These are phyloP conservation scores for Saturnispora quitensis DNA, from an alignment of 805 yeast species.

Conservation along the genomic window DNA sequence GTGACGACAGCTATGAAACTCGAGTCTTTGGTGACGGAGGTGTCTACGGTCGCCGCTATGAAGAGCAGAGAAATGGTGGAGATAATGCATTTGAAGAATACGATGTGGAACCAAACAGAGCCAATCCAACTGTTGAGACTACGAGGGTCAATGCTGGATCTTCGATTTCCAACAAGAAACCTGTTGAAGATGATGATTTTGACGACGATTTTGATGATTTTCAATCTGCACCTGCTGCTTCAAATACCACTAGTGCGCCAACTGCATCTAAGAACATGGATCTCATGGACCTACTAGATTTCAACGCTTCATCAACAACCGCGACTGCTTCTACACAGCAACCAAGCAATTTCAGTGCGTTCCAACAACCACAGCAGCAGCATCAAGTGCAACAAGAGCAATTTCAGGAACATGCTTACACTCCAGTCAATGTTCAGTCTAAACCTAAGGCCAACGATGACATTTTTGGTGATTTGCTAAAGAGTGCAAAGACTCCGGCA, in stretches of 20 bases:
- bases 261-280: constrained; percentile 18
- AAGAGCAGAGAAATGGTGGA: constrained; percentile 40
- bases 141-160: constrained; percentile 36
- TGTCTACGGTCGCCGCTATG: constrained; percentile 57
- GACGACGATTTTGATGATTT: constrained; percentile 71
- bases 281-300: constrained; percentile 16
- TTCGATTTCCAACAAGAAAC: constrained; percentile 10
- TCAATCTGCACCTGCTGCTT: constrained; percentile 42
- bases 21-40: constrained; percentile 68
- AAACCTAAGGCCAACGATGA: constrained; percentile 34
- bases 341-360: not conserved
- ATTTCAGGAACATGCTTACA: constrained; percentile 14
- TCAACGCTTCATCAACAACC: constrained; percentile 1
- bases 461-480: constrained; percentile 64
- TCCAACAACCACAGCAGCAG: constrained; percentile 8
- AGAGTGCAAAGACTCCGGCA: constrained; percentile 41
- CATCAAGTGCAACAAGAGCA: constrained; percentile 23
- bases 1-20: constrained; percentile 32
- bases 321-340: constrained; percentile 1
- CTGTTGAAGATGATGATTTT: constrained; percentile 39
- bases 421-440: constrained; percentile 29
- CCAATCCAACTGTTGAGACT: constrained; percentile 27
- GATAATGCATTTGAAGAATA: constrained; percentile 50
- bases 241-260: constrained; percentile 14
- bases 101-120: constrained; percentile 35